Percentiles rank a stretch among this genome's conserved stretches.
Conservation (phyloP, 2,329 filamentous ascomycete species). For the Xylariaceae sp. region DNA sequence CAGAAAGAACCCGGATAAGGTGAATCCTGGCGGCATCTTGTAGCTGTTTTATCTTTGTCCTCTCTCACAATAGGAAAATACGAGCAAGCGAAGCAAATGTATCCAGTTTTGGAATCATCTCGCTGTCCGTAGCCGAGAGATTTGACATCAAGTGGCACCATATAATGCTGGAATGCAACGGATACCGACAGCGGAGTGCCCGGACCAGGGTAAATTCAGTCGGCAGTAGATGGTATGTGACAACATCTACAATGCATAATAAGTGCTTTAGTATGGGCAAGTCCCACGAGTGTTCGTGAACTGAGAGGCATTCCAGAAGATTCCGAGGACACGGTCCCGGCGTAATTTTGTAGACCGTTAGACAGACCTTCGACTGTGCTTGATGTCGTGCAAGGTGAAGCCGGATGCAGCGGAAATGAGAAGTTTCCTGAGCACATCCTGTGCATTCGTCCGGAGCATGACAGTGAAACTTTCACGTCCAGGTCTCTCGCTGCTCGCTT, state of each 20-base stretch:
- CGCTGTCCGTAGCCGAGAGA: constrained; percentile 16
- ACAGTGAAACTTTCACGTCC: neutral
- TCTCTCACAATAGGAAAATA: too few species aligned
- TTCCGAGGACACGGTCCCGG: constrained; percentile 16
- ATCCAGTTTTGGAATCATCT: constrained; percentile 2
- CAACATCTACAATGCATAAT: neutral
- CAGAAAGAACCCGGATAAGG: too few species aligned
- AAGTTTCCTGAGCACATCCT: neutral
- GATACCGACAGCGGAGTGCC: constrained; percentile 1
- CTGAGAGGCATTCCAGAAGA: constrained; percentile 2
- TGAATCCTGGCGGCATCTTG: too few species aligned
- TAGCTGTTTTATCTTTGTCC: too few species aligned
- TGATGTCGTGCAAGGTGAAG: constrained; percentile 6
- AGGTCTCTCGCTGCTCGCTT: constrained; percentile 5
- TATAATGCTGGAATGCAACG: constrained; percentile 3
- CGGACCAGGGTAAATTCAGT: constrained; percentile 1
- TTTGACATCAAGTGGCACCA: constrained; percentile 15
- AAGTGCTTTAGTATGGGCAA: neutral
- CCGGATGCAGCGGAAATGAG: constrained; percentile 8
- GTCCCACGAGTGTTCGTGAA: neutral
- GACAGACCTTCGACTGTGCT: constrained; percentile 6
- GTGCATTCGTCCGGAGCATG: neutral
- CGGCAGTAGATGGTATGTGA: neutral
- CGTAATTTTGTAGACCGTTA: constrained; percentile 15
- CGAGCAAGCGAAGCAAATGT: too few species aligned